Base-by-base conservation (phyloP, 2,329 filamentous ascomycete species). In the Alternaria sp. region DNA sequence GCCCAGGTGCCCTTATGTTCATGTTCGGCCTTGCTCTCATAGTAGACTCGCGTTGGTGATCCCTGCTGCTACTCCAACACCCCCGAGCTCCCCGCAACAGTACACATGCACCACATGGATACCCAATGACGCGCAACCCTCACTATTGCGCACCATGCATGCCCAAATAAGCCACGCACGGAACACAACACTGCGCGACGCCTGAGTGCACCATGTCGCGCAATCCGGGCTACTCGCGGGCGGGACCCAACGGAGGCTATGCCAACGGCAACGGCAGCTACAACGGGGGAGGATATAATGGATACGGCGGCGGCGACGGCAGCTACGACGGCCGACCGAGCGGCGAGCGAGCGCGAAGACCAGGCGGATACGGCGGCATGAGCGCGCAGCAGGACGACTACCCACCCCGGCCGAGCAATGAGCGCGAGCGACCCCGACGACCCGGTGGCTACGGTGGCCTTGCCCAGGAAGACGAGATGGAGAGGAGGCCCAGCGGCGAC, bases 181-280 rank as follows among this genome's bases (percentile, higher is more conserved):
- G 37, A 57, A 45, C 20, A 60, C 30, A 44, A 62, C 20, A n/a
- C 63, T 41, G 53, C 54, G 46, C 63, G 59, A 63, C 58, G 30
- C 30, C 55, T 67, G 60, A 56, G 20, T 20, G 47, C 55, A 67
- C 65, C 71, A 81, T 80, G 79, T 80, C 78, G 62, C 78, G 77
- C 65, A 71, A 71, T 54, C 76, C 75, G 49, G 75, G 71, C 64
- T 75, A 73, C 67, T 61, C 71, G 64, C 75, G 75, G 65, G 63
- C 72, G 58, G 74, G 75, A 50, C 60, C 73, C 49, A 79, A 80
- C 60, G 78, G 78, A 26, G 69, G 71, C 53, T 80, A 81, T 68
- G 71, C 78, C 33, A 83, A 83, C 37, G 67, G 60, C 44, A 41
- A 55, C 20, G 55, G 50, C 55, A 55, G 28, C 56, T 63, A 72